A percentile compares a stretch with the other conserved stretches of the same genome.
Evolutionary conservation across 2,329 filamentous ascomycete species (phyloP).

Genomic region (Penicillium sp.): DNA sequence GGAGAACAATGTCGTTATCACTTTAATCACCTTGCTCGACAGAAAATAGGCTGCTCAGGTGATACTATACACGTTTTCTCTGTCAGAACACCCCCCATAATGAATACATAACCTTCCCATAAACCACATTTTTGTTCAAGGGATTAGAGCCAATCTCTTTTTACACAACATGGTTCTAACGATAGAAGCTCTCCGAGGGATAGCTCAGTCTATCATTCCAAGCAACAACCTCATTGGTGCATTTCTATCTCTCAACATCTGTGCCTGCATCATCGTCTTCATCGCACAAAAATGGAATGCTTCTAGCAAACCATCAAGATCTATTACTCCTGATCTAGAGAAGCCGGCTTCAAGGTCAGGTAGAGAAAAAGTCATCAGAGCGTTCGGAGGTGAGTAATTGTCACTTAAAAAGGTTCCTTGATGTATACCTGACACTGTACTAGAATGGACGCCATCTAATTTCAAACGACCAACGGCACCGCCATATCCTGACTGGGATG

Average conservation of each 20-base stretch:
- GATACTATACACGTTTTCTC: not conserved
- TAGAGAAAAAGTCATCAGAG: slow-evolving; percentile 36
- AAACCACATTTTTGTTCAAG: not conserved
- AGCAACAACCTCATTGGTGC: slow-evolving; percentile 17
- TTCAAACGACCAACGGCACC: slow-evolving; percentile 62
- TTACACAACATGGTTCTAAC: not conserved
- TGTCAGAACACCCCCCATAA: not conserved
- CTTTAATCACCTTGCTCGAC: not conserved
- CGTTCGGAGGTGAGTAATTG: slow-evolving; percentile 47
- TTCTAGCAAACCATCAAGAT: slow-evolving; percentile 11
- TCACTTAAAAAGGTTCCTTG: not conserved
- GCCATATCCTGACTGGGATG: slow-evolving; percentile 68
- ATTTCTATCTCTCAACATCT: slow-evolving; percentile 22
- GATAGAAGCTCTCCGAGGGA: not conserved
- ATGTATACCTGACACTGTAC: not conserved
- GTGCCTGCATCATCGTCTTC: slow-evolving; percentile 31
- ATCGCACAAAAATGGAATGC: slow-evolving; percentile 28
- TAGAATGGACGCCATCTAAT: slow-evolving; percentile 57
- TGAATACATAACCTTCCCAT: not conserved
- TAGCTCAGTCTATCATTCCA: not conserved
- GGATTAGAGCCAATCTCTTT: not conserved
- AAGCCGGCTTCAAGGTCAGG: slow-evolving; percentile 35
- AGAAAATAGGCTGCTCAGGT: not conserved
- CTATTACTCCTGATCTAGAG: slow-evolving; percentile 47
- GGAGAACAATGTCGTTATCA: slow-evolving; percentile 1